Evolutionary conservation across 441 rosid genomes (phyloP), one percentile per base, ranked within the genome.

Genomic region (Brassica hybrid): DNA sequence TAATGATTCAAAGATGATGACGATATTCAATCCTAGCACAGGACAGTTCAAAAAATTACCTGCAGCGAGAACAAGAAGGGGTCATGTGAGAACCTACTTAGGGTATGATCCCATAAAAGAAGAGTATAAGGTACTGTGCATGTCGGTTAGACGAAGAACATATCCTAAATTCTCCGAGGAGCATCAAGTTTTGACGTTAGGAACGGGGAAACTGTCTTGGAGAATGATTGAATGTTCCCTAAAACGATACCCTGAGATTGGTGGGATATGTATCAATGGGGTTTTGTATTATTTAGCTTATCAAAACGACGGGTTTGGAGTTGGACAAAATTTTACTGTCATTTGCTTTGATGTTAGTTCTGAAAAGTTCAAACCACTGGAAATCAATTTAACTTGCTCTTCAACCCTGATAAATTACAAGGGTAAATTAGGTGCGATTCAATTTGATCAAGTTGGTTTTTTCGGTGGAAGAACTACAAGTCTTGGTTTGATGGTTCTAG

Each of bases 101-200:
- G 56, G 56, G 17, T 5, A 48, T n/a, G 56, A 48, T 48, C 56
- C 56, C 17, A 48, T 48, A n/a, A 48, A 48, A 48, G 7, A 48
- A 2, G 56, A n/a, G 17, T 6, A n/a, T 48, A 48, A 48, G 17
- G 3, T 48, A 48, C 17, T 48, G 1, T 48, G 56, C 17, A n/a
- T 48, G 17, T 48, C 56, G 17, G 7, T n/a, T n/a, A 6, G 17
- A 12, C 1, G 16, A n/a, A n/a, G 7, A 1, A n/a, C 56, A 48
- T 48, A 48, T 14, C 16, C 54, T 45, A n/a, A 6, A 5, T 1
- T 48, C 56, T 41, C 48, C 13, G n/a, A 41, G 48, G 56, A 48
- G 18, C 17, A 48, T 48, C 56, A 48, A 48, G 56, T 48, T 48
- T 48, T 48, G 56, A 48, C 56, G 56, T 48, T 48, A n/a, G 56